phyloP scores from a whole-genome alignment of 306 rosid genomes.

The Trifolium subterraneum region DNA sequence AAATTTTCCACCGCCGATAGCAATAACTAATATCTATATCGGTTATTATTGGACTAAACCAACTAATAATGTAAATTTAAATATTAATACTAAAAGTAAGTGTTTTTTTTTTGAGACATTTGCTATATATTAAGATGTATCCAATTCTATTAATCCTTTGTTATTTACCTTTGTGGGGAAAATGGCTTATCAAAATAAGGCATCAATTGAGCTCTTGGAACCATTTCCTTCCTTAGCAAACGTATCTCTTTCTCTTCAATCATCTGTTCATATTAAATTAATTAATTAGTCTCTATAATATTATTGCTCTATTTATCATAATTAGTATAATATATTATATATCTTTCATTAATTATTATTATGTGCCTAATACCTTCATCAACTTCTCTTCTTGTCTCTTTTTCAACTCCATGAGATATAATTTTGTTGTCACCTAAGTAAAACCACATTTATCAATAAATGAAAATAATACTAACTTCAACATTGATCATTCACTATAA shows the following conservation, averaged over 20 bases:
- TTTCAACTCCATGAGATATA: constrained; percentile 63
- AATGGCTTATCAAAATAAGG: constrained; percentile 92
- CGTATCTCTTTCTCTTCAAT: constrained; percentile 95
- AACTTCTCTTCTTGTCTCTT: constrained; percentile 72
- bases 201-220: constrained; percentile 97
- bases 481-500: constrained; percentile 1
- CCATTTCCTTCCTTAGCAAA: constrained; percentile 87
- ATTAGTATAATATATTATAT: not conserved
- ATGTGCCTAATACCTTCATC: constrained; percentile 61
- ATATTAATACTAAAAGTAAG: too few relatives aligned
- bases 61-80: too few relatives aligned
- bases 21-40: too few relatives aligned
- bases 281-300: constrained; percentile 24
- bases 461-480: constrained; percentile 7
- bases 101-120: too few relatives aligned
- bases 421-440: constrained; percentile 75
- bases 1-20: too few relatives aligned
- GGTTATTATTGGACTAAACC: not conserved
- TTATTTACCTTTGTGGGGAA: constrained; percentile 79
- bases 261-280: constrained; percentile 56
- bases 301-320: constrained; percentile 3
- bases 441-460: constrained; percentile 22
- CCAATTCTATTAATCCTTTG: too few relatives aligned
- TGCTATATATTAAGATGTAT: too few relatives aligned
- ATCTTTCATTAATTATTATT: constrained; percentile 3